Percentiles rank a stretch among this genome's conserved stretches.
phyloP scores from a whole-genome alignment of 2,329 filamentous ascomycete species.

The Epichloe brachyelytri region DNA sequence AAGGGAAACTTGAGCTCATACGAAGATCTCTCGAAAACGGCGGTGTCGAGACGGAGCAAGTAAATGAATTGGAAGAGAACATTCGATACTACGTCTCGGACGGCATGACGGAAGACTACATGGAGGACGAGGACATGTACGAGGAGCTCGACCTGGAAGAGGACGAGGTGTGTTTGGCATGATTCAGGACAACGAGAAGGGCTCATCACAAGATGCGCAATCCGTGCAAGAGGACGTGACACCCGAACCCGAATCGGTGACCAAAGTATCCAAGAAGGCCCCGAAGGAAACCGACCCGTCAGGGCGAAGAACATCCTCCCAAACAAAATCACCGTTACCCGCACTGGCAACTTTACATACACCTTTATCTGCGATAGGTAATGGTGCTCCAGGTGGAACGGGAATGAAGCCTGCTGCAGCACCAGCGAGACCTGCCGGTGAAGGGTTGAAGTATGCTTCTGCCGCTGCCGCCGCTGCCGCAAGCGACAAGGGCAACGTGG shows the following conservation, averaged over 20 bases:
- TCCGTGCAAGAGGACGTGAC: constrained; percentile 72
- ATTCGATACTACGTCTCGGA: constrained; percentile 94
- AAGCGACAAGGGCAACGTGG: constrained; percentile 75
- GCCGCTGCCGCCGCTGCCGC: constrained; percentile 88
- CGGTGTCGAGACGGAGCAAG: constrained; percentile 73
- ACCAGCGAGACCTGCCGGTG: constrained; percentile 72
- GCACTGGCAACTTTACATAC: constrained; percentile 81
- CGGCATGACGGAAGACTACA: constrained; percentile 77
- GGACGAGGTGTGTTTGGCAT: constrained; percentile 80
- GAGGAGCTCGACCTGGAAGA: constrained; percentile 87
- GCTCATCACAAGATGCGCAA: constrained; percentile 90
- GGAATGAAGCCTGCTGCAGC: constrained; percentile 88
- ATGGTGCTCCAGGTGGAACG: constrained; percentile 38
- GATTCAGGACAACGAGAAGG: constrained; percentile 65
- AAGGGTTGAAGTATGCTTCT: constrained; percentile 92
- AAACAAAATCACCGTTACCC: constrained; percentile 90
- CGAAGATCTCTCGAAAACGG: constrained; percentile 86
- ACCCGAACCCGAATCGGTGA: constrained; percentile 41
- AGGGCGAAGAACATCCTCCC: constrained; percentile 65
- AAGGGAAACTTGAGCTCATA: constrained; percentile 81
- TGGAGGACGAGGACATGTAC: constrained; percentile 90
- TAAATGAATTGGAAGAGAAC: constrained; percentile 77
- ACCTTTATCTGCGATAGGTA: constrained; percentile 49
- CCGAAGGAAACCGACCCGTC: constrained; percentile 44
- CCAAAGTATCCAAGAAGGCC: constrained; percentile 40